Evolutionary conservation across 139 green algal species (phyloP).

Genomic region (Coelastrella sp.): DNA sequence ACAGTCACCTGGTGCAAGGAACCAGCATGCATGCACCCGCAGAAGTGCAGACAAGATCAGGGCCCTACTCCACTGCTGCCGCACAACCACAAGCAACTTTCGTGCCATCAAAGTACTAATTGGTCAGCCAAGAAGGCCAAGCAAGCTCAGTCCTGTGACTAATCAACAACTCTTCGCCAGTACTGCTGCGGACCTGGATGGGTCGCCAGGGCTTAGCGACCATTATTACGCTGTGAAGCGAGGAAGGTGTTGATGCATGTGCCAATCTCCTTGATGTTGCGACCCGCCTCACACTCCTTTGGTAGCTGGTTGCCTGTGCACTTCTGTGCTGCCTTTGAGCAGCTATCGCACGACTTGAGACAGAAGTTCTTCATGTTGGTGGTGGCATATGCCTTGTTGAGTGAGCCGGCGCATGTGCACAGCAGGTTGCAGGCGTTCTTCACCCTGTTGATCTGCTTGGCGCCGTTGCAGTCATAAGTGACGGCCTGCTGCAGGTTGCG

Average conservation of each 20-base stretch:
- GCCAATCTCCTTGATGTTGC: slow-evolving; percentile 9
- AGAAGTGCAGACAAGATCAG: too few relatives aligned
- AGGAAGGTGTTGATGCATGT: slow-evolving; percentile 40
- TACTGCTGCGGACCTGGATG: too few relatives aligned
- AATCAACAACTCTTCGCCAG: too few relatives aligned
- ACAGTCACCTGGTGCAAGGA: too few relatives aligned
- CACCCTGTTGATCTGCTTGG: slow-evolving; percentile 8
- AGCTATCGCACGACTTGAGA: background rate
- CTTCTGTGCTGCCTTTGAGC: background rate
- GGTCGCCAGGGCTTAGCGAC: background rate
- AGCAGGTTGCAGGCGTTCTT: slow-evolving; percentile 23
- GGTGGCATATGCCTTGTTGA: background rate
- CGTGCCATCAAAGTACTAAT: too few relatives aligned
- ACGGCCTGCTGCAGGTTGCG: slow-evolving; percentile 23
- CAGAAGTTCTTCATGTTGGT: background rate
- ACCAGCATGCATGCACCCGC: too few relatives aligned
- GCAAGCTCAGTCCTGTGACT: too few relatives aligned
- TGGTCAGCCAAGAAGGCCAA: too few relatives aligned
- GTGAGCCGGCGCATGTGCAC: slow-evolving; percentile 24
- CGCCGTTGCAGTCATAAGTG: slow-evolving; percentile 23
- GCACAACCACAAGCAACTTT: too few relatives aligned
- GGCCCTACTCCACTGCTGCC: too few relatives aligned
- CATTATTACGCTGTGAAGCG: background rate
- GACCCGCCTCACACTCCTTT: background rate
- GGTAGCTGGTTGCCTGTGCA: background rate